Conservation (phyloP, 208 protist genomes). For the Leishmania lainsoni region DNA sequence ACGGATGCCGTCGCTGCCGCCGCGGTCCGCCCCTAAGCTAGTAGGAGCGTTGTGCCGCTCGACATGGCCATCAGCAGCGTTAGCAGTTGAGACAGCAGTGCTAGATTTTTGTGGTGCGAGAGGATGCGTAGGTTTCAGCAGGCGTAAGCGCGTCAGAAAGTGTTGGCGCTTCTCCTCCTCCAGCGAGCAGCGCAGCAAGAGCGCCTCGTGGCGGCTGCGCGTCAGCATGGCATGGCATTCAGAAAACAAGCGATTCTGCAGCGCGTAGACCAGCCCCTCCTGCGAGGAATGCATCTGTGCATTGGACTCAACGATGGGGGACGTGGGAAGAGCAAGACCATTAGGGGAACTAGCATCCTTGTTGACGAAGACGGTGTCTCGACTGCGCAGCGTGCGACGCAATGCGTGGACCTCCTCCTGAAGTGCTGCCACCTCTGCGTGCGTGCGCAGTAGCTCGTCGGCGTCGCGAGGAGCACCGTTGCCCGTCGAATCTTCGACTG, state of each 20-base stretch:
- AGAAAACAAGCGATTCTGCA: constrained; percentile 35
- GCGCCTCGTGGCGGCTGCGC: constrained; percentile 30
- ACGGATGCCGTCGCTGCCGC: background rate
- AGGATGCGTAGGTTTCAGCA: constrained; percentile 25
- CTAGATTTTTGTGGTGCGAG: background rate
- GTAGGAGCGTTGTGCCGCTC: background rate
- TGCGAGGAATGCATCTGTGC: background rate
- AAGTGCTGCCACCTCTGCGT: constrained; percentile 20
- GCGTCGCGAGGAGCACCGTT: background rate
- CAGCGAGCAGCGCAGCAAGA: constrained; percentile 25
- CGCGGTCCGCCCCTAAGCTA: background rate
- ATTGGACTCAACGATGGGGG: background rate
- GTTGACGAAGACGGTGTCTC: background rate
- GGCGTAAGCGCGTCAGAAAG: constrained; percentile 41
- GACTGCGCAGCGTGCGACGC: constrained; percentile 12
- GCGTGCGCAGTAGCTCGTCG: background rate
- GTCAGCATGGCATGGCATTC: constrained; percentile 39
- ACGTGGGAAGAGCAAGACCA: background rate
- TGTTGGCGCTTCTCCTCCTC: constrained; percentile 45
- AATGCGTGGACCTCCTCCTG: constrained; percentile 23
- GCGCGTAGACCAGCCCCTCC: constrained; percentile 15
- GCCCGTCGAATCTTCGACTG: background rate
- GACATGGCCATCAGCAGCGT: background rate
- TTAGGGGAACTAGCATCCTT: background rate
- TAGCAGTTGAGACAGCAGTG: background rate